Percentiles rank a stretch among this genome's conserved stretches.
These are phyloP conservation scores for Sugiyamaella mastotermitis DNA, from an alignment of 805 yeast species.

Conservation along the genomic window DNA sequence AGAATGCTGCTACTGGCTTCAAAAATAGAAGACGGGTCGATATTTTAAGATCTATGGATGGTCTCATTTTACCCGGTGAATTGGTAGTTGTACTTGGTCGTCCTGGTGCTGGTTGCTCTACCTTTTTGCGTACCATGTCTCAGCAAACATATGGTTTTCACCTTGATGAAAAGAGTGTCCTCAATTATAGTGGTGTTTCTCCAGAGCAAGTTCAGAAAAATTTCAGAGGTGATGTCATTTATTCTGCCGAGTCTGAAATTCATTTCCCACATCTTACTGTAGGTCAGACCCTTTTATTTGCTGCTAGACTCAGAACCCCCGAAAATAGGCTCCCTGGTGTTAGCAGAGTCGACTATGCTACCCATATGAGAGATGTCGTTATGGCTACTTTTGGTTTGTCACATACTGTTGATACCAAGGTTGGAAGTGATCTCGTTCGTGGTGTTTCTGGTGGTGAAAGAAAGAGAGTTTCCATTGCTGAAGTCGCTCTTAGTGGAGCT, in stretches of 20 bases:
- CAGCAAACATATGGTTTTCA: conserved; percentile 49
- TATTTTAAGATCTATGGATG: conserved; percentile 46
- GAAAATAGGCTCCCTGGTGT: conserved; percentile 48
- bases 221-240: conserved; percentile 58
- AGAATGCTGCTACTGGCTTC: conserved; percentile 29
- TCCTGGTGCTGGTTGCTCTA: conserved; percentile 71
- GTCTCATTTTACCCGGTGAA: conserved; percentile 55
- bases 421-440: conserved; percentile 42
- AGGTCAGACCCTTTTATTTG: conserved; percentile 51
- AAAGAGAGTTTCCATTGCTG: conserved; percentile 51
- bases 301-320: conserved; percentile 53
- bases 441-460: conserved; percentile 59
- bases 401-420: conserved; percentile 39
- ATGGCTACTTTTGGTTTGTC: conserved; percentile 42
- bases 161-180: conserved; percentile 38
- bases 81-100: conserved; percentile 70
- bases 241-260: conserved; percentile 57
- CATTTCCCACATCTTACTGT: conserved; percentile 62
- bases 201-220: conserved; percentile 40
- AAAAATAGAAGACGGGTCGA: conserved; percentile 35
- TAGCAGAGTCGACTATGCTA: conserved; percentile 42
- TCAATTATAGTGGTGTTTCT: conserved; percentile 42
- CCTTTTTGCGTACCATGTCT: conserved; percentile 51
- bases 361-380: conserved; percentile 43
- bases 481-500: conserved; percentile 41